These are phyloP conservation scores for Hevea brasiliensis DNA, from an alignment of 345 rosid genomes.

Conservation along the genomic window DNA sequence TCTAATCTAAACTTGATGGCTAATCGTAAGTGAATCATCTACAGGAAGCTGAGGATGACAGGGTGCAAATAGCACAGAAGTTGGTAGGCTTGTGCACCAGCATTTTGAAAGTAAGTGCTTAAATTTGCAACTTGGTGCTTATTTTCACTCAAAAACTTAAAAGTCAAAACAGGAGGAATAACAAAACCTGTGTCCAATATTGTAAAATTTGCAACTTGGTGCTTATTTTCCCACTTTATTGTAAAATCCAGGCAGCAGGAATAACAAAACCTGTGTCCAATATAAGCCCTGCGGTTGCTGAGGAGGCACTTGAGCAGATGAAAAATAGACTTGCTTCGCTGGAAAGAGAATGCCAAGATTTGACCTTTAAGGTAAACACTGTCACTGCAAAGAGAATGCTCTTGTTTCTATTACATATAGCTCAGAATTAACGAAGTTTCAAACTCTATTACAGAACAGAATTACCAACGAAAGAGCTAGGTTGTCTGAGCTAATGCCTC, in stretches of 20 bases:
- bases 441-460: conserved; percentile 39
- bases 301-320: conserved; percentile 76
- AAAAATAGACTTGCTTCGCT: conserved; percentile 51
- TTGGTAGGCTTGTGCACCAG: conserved; percentile 64
- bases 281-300: conserved; percentile 63
- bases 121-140: conserved; percentile 4
- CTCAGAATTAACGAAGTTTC: not conserved
- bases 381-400: not conserved
- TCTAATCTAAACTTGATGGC: not conserved
- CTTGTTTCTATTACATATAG: too few species aligned
- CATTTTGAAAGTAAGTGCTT: conserved; percentile 58
- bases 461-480: conserved; percentile 50
- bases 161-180: not conserved
- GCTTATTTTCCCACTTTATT: not conserved
- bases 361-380: conserved; percentile 48
- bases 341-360: conserved; percentile 68
- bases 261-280: conserved; percentile 50
- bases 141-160: too few species aligned
- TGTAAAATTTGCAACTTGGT: not conserved
- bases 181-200: too few species aligned
- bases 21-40: conserved; percentile 10
- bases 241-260: conserved; percentile 58
- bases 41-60: conserved; percentile 72
- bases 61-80: conserved; percentile 64
- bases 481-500: conserved; percentile 33